These are phyloP conservation scores for Thalassiosira exigua DNA, from an alignment of 352 stramenopile species.

Conservation along the genomic window DNA sequence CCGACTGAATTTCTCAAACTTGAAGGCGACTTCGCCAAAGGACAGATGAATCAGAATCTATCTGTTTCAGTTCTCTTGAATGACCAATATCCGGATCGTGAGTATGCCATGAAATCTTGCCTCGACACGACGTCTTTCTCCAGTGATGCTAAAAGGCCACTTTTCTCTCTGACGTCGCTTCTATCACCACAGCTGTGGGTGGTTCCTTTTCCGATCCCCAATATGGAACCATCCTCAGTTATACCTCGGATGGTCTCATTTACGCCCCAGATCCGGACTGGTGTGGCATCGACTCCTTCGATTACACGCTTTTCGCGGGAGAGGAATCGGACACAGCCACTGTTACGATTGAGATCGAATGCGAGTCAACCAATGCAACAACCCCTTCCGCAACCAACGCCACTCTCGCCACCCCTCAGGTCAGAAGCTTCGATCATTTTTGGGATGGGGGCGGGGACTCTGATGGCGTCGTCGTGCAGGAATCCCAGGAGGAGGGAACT, in stretches of 20 bases:
- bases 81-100: not conserved
- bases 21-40: not conserved
- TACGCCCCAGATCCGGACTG: slow-evolving; percentile 20
- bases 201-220: not conserved
- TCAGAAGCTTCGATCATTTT: no score
- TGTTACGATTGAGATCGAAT: not conserved
- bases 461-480: no score
- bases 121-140: no score
- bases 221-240: not conserved
- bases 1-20: no score
- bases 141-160: not conserved
- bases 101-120: no score
- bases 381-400: not conserved
- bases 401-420: no score
- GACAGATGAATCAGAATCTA: not conserved
- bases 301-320: not conserved
- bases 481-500: no score
- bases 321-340: not conserved
- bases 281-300: not conserved
- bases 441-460: no score
- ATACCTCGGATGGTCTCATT: slow-evolving; percentile 11
- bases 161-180: not conserved
- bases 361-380: slow-evolving; percentile 1
- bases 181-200: not conserved
- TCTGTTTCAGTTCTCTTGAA: not conserved